Evolutionary conservation across 306 rosid species (phyloP), one percentile per base, ranked within the genome.

Genomic region (Vigna hirtella): DNA sequence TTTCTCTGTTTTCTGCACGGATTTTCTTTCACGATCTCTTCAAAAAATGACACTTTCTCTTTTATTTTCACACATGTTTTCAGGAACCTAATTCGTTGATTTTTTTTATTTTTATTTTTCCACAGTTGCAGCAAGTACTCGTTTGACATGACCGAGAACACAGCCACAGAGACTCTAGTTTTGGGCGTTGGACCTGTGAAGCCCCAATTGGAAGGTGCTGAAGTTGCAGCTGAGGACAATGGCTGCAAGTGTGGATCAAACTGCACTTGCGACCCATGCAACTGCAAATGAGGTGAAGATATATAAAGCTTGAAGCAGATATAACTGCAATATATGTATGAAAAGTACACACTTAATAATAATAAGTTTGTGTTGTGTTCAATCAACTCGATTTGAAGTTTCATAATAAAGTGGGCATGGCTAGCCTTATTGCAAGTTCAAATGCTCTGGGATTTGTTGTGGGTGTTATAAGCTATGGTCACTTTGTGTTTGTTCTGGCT

Each of bases 201-300:
- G 78, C 51, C 88, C 3, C 66, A 83, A 28, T 67, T 77, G 0
- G 92, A 85, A 66, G 84, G 83, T 28, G 59, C 83, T 72, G 97
- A 89, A 78, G 83, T 51, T 30, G 81, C 55, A 0, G 86, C 86
- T 6, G 96, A 81, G 79, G 56, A 55, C 14, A 1, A 22, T 36
- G 89, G 92, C 50, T 92, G 97, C 91, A 89, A 86, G 84, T 92
- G 97, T 45, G 91, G 93, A 30, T 57, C 65, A 22, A 86, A 76
- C 87, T 92, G 96, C 92, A 75, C 72, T 4, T 92, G 97, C 73
- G 65, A 90, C 74, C 96, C 97, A 3, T 92, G 97, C 91, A 87
- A 20, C 53, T 92, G 97, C 77, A 79, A 89, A 72, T 90, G 91
- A 89, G 40, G 10, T 18, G 11, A 11, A 58, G 9, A 48, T 12